Evolutionary conservation across 805 yeast genomes (phyloP).

Genomic region (Yamadazyma tumulicola): DNA sequence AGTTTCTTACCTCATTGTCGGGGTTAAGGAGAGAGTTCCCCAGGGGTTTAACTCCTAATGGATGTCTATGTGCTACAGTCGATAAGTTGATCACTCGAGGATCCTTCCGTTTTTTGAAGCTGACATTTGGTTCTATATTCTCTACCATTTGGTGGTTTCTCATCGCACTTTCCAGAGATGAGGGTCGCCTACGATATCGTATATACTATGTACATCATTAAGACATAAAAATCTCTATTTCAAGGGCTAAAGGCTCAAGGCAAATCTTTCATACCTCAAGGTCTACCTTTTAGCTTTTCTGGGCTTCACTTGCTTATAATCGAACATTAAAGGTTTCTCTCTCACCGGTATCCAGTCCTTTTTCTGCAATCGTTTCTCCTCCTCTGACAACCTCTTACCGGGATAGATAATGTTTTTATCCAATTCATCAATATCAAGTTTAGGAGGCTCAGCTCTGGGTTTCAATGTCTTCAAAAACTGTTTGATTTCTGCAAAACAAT

Average conservation of each 20-base stretch:
- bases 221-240: conserved; percentile 1
- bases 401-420: conserved; percentile 73
- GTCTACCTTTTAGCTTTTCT: conserved; percentile 11
- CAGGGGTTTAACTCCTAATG: conserved; percentile 70
- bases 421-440: conserved; percentile 46
- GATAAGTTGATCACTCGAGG: conserved; percentile 17
- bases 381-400: conserved; percentile 50
- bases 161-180: conserved; percentile 7
- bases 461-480: conserved; percentile 61
- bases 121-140: too few species aligned
- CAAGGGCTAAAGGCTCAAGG: neutral
- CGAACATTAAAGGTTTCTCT: conserved; percentile 39
- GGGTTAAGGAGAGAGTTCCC: conserved; percentile 55
- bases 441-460: conserved; percentile 12
- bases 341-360: conserved; percentile 45
- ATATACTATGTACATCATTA: neutral
- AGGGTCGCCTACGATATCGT: neutral
- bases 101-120: conserved; percentile 7
- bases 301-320: conserved; percentile 20
- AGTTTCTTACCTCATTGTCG: conserved; percentile 15
- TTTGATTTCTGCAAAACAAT: conserved; percentile 81
- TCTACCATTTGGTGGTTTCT: too few species aligned
- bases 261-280: neutral
- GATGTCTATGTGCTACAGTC: conserved; percentile 49
- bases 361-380: conserved; percentile 26